phyloP scores from a whole-genome alignment of 2,329 filamentous ascomycete species.

The Talaromyces sp. region DNA sequence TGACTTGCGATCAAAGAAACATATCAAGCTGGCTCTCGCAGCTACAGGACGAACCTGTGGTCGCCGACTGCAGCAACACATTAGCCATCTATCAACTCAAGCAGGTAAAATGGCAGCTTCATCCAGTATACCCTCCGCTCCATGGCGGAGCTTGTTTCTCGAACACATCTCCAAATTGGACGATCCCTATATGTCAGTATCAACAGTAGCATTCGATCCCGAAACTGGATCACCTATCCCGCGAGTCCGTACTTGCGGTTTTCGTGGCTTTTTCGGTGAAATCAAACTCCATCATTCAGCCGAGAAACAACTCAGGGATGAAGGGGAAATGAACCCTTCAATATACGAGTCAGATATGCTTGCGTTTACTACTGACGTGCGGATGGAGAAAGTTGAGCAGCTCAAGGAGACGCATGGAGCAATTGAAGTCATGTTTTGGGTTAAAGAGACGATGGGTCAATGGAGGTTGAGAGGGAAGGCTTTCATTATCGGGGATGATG shows the following conservation, averaged over 20 bases:
- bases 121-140: conserved; percentile 34
- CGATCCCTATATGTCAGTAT: conserved; percentile 40
- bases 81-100: conserved; percentile 9
- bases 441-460: conserved; percentile 66
- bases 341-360: conserved; percentile 73
- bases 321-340: conserved; percentile 55
- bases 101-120: background rate
- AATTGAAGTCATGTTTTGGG: conserved; percentile 85
- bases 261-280: conserved; percentile 76
- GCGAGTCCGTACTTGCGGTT: conserved; percentile 74
- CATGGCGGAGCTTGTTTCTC: conserved; percentile 52
- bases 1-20: background rate
- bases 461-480: conserved; percentile 79
- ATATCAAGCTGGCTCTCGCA: conserved; percentile 10
- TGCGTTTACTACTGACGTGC: conserved; percentile 80
- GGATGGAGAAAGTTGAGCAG: conserved; percentile 80
- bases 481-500: conserved; percentile 70
- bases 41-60: conserved; percentile 3
- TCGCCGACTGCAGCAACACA: conserved; percentile 15
- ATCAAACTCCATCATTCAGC: conserved; percentile 64
- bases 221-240: conserved; percentile 26
- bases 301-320: conserved; percentile 61
- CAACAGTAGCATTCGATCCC: conserved; percentile 40
- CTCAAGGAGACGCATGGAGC: conserved; percentile 65
- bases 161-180: conserved; percentile 45